Evolutionary conservation across 1,284 basidiomycete species (phyloP), one percentile per base, ranked within the genome.

Genomic region (Tranzscheliella williamsii): DNA sequence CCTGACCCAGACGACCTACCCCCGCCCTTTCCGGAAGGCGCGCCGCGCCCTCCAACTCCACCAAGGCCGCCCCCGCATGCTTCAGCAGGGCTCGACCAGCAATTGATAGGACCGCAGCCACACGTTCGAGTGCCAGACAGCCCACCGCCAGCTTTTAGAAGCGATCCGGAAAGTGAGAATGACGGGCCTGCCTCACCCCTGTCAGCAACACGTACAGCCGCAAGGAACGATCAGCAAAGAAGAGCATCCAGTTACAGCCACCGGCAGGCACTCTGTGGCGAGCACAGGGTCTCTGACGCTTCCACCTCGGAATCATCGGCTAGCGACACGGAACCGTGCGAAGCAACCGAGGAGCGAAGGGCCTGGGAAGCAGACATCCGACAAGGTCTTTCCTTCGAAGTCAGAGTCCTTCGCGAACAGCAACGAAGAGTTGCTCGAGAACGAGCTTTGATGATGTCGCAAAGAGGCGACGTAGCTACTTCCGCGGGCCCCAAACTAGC

Each of bases 131-230:
- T 65, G 2, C 70, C 70, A 2, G 40, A 43, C 27, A 70, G 67
- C 29, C 70, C 70, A 4, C 70, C 70, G 34, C 70, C 70, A 12
- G 40, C 70, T 5, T 72, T 72, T 36, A 34, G 50, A 17, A 70
- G 57, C 29, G 70, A 70, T 20, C 40, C 35, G 4, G 45, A 40
- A 24, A 43, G 31, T 24, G 51, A 60, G 8, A 50, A 54, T 34
- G 49, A 57, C 17, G 57, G 61, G 6, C 22, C 33, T 7, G 8
- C 34, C 11, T 21, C 30, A 4, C n/a, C n/a, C n/a, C n/a, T n/a
- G n/a, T n/a, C n/a, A n/a, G n/a, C n/a, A 18, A 22, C n/a, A 8
- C 18, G 9, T 11, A 23, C 33, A 27, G 26, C 26, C 26, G 26
- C 26, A 27, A n/a, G n/a, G n/a, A n/a, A n/a, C n/a, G n/a, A n/a